These are phyloP conservation scores for Trichoderma hamatum DNA, from an alignment of 2,329 filamentous ascomycete genomes.

Conservation along the genomic window DNA sequence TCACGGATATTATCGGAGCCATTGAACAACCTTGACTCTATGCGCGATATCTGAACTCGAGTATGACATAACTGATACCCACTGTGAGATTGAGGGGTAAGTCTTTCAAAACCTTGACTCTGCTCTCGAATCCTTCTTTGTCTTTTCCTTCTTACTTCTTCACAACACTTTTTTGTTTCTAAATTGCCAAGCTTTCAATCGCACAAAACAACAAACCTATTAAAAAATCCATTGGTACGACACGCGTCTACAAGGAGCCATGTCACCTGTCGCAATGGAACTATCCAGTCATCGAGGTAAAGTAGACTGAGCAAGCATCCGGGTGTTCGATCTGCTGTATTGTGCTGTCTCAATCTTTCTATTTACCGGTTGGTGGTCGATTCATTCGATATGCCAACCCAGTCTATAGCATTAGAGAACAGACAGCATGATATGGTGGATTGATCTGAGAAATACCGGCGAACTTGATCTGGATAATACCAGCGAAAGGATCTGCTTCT, in stretches of 20 bases:
- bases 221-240: constrained; percentile 23
- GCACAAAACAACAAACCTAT: not conserved
- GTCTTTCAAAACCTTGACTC: not conserved
- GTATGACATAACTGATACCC: constrained; percentile 24
- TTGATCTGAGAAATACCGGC: constrained; percentile 75
- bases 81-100: constrained; percentile 25
- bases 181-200: not conserved
- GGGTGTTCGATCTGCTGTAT: constrained; percentile 45
- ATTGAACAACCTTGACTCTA: not conserved
- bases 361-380: not conserved
- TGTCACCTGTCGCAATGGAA: constrained; percentile 37
- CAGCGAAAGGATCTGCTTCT: constrained; percentile 87
- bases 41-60: constrained; percentile 17
- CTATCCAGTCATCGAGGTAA: constrained; percentile 50
- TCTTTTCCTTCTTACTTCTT: not conserved
- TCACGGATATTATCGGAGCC: constrained; percentile 13
- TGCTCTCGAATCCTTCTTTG: not conserved
- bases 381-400: not conserved
- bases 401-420: not conserved
- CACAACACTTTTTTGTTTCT: not conserved
- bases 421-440: constrained; percentile 31
- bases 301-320: constrained; percentile 49
- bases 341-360: not conserved
- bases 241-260: constrained; percentile 27
- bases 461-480: constrained; percentile 88